Evolutionary conservation across 768 basidiomycete species (phyloP), one percentile per base, ranked within the genome.

Genomic region (Leccinum longicurvipes): DNA sequence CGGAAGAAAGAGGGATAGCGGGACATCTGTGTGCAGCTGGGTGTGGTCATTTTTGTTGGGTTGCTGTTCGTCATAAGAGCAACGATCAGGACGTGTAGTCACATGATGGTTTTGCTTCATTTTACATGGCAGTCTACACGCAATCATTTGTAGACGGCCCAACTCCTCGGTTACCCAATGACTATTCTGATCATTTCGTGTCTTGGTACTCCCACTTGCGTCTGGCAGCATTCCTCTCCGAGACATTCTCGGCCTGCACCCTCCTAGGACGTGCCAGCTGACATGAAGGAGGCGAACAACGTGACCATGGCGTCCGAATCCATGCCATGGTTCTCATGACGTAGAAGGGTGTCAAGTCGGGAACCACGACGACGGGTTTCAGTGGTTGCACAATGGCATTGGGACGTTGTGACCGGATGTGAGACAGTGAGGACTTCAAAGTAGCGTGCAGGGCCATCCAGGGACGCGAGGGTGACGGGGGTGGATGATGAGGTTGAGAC

Each of bases 21-120:
- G 89, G 85, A 3, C 85, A 87, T 66, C 79, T 77, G 0, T 92
- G 91, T 71, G 87, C 88, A 14, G 81, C 88, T 42, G 91, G 90
- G 4, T 93, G 90, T 71, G 90, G 91, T 0, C 91, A 93, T 72
- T 80, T 79, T 60, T 93, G 90, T 61, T 91, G 89, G 89, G 81
- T 80, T 15, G 75, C 77, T n/a, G 47, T 70, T n/a, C 36, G 36
- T 36, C 36, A 36, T 7, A 36, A 36, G 36, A 42, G 34, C 6
- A 54, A 48, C 25, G 57, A 51, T n/a, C 54, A 29, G 47, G 61
- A 47, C 41, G 27, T 10, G 21, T 42, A 39, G 36, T 39, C 8
- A 9, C 14, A 34, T 34, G 9, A 3, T 21, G 31, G 15, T 6
- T 24, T n/a, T n/a, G 21, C 12, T 29, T 25, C 11, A n/a, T 27